Evolutionary conservation across 345 rosid genomes (phyloP), one percentile per base, ranked within the genome.

Genomic region (Psidium guajava): DNA sequence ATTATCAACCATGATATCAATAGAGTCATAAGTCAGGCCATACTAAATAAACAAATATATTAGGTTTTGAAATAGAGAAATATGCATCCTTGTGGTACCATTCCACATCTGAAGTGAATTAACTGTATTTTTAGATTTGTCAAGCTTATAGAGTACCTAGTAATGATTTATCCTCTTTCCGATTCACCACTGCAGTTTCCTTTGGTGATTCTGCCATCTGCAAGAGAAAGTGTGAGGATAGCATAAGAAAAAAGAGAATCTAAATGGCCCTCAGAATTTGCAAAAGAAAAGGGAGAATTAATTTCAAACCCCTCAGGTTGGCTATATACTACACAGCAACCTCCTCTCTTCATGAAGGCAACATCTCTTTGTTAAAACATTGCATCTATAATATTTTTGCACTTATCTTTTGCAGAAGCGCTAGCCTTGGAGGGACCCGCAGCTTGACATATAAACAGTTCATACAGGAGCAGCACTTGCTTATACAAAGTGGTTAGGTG

Each of bases 191-290:
- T 11, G 56, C 51, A 86, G 83, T 87, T 90, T 82, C 88, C 83
- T 89, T 92, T 85, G 86, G 54, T 84, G 88, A 83, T 74, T 92
- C 89, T 84, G 89, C 86, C 96, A 94, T 92, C 86, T 85, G 82
- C 85, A 55, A 77, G 27, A 55, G 22, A 28, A 64, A 28, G 42
- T 15, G 75, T 15, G 11, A 15, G 42, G 42, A 64, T 7, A 64
- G 75, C 75, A 64, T 28, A 64, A 64, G 42, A 64, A 28, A 28
- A 64, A 28, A 64, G 42, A 64, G 75, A 64, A 64, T 7, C 36
- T 8, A 1, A 14, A 64, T 15, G 42, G 42, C 75, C 75, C 75
- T 64, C 18, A 64, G 75, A 64, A 64, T 64, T 28, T 64, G 32
- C 42, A 28, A 64, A 28, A 64, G 21, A 28, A 64, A 64, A 28